phyloP scores from a whole-genome alignment of 345 rosid species.

The Citrus medica region DNA sequence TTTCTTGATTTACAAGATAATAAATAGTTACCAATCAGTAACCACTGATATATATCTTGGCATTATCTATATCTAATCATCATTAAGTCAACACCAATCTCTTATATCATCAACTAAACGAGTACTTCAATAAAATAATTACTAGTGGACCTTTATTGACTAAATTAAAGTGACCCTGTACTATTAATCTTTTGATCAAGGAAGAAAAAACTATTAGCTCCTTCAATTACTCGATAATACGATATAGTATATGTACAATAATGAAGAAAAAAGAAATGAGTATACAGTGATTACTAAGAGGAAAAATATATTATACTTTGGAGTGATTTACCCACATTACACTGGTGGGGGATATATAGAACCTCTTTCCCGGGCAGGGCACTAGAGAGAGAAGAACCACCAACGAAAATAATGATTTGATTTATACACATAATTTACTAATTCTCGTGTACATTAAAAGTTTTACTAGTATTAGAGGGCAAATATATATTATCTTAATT shows the following conservation, averaged over 20 bases:
- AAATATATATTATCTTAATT: too few species aligned
- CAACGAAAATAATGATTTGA: neutral
- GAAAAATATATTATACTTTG: too few species aligned
- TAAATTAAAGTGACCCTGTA: neutral
- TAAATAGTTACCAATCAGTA: neutral
- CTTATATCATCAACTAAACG: slow-evolving; percentile 6
- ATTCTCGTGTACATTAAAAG: neutral
- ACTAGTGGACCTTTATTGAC: neutral
- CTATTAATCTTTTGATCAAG: neutral
- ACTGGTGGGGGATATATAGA: too few species aligned
- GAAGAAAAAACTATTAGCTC: neutral
- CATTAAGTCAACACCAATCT: slow-evolving; percentile 3
- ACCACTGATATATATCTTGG: neutral
- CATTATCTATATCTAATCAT: neutral
- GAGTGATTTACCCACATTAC: neutral
- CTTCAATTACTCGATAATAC: neutral
- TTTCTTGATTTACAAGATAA: slow-evolving; percentile 30
- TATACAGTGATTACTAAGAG: too few species aligned
- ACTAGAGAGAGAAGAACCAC: neutral
- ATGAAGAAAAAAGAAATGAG: too few species aligned
- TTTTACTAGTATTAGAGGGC: neutral
- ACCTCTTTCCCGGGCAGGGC: neutral
- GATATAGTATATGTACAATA: neutral
- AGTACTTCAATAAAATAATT: slow-evolving; percentile 6
- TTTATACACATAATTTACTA: neutral